These are phyloP conservation scores for Spathaspora girioi DNA, from an alignment of 805 yeast species.

Conservation along the genomic window DNA sequence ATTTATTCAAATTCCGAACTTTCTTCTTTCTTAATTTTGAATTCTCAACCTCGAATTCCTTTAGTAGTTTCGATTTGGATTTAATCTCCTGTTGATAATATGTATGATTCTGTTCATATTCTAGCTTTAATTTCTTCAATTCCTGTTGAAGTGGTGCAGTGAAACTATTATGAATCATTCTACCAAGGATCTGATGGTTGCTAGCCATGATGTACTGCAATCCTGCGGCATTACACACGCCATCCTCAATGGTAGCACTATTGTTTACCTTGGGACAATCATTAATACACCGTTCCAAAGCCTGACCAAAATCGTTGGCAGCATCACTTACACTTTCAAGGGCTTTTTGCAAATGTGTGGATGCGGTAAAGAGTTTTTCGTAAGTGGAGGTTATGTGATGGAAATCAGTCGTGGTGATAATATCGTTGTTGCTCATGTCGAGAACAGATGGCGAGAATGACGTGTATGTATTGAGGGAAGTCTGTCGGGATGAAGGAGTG, in stretches of 20 bases:
- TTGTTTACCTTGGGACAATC: slow-evolving; percentile 25
- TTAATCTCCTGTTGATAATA: slow-evolving; percentile 53
- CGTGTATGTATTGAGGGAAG: slow-evolving; percentile 39
- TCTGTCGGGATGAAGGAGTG: slow-evolving; percentile 13
- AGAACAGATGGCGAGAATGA: slow-evolving; percentile 51
- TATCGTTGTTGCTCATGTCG: slow-evolving; percentile 47
- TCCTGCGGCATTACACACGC: slow-evolving; percentile 70
- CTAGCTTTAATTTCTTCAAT: slow-evolving; percentile 40
- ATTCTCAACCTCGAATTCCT: slow-evolving; percentile 60
- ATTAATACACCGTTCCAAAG: slow-evolving; percentile 48
- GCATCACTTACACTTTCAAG: slow-evolving; percentile 49
- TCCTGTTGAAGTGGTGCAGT: slow-evolving; percentile 49
- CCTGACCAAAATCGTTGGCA: slow-evolving; percentile 67
- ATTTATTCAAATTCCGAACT: slow-evolving; percentile 62
- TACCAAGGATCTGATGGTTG: slow-evolving; percentile 68
- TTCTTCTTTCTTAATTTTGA: slow-evolving; percentile 54
- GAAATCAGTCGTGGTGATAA: slow-evolving; percentile 61
- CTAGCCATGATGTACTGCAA: slow-evolving; percentile 72
- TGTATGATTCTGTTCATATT: slow-evolving; percentile 46
- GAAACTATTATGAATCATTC: slow-evolving; percentile 52
- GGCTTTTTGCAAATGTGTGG: slow-evolving; percentile 45
- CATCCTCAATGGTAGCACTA: slow-evolving; percentile 43
- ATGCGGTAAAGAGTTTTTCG: slow-evolving; percentile 43
- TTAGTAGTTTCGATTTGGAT: slow-evolving; percentile 48
- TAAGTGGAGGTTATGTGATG: slow-evolving; percentile 46